Evolutionary conservation across 345 rosid genomes (phyloP), one percentile per base, ranked within the genome.

Genomic region (Kernera saxatilis): DNA sequence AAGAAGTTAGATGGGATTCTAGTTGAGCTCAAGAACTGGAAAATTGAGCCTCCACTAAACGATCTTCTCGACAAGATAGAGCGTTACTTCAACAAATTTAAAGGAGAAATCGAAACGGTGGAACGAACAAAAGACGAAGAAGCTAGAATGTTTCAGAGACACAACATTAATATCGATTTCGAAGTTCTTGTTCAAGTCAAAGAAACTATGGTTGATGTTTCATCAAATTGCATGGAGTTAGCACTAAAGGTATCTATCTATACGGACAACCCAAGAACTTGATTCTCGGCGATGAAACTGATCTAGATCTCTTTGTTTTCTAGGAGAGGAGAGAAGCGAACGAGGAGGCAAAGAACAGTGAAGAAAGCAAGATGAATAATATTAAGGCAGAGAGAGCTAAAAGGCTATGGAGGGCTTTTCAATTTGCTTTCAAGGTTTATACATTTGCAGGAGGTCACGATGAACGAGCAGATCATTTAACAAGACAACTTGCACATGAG

Each of bases 361-460:
- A 76, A 44, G 79, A 76, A 64, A 55, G 69, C 71, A 63, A 76
- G 44, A 46, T 54, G 65, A 44, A 25, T 53, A 27, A 45, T 36
- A 40, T 62, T 32, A 70, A 70, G 3, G 72, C 59, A 73, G 83
- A 69, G 35, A 19, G 80, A 56, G 61, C 74, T 15, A 84, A 84
- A 57, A 78, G 82, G 76, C 82, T 87, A 19, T 85, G 87, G 93
- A 78, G 81, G 40, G 85, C 90, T 43, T 87, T 87, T 69, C 90
- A 84, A 29, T 79, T 87, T 39, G 92, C 87, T 46, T 87, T 82
- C 71, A 74, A 75, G 11, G 87, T 86, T 33, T 85, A 87, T 75
- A 74, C 81, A 39, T 87, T 85, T 69, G 93, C 90, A n/a, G 90
- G 90, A 17, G 88, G 93, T 23, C 86, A 84, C 2, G 93, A 87